Evolutionary conservation across 2,329 filamentous ascomycete genomes (phyloP), one percentile per base, ranked within the genome.

Genomic region (Beauveria medogensis): DNA sequence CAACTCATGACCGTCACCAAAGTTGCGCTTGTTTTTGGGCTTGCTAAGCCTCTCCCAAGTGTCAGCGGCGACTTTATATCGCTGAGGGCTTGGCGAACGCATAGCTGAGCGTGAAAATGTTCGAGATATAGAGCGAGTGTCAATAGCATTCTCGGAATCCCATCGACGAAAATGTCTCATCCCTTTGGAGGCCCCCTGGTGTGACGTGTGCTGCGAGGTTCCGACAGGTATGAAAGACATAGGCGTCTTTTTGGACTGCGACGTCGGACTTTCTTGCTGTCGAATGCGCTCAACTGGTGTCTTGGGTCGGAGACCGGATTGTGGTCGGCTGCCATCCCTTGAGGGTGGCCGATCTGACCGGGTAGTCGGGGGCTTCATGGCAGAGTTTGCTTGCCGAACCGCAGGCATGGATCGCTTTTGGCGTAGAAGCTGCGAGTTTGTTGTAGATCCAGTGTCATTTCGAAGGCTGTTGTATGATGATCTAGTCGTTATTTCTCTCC

Each of bases 1-100:
- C 40, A 99, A 80, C 73, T 99, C 94, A 63, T 88, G 89, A 18
- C 94, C 94, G 72, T 97, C 91, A 14, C 94, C 94, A 75, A 95
- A 99, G 80, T 74, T 70, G 64, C 73, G 74, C 65, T 74, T 75
- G 55, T 73, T 72, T 67, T 73, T 75, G 3, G 91, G 91, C 71
- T 87, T 89, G 64, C 84, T 92, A 62, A 96, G 76, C 52, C 88
- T 86, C 65, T 88, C 85, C 78, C 80, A 83, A 5, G 76, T 75
- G 44, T 80, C 80, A 52, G 81, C 81, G 73, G 79, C 65, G 66
- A 72, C 69, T 58, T 69, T 70, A 55, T 71, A 74, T 63, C 79
- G 77, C 67, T 78, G 78, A 53, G 84, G 85, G 67, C 83, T 87
- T 50, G 84, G 85, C 48, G 83, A 85, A 51, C 84, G 80, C 69